Percentiles rank a stretch among this genome's conserved stretches.
Evolutionary conservation across 495 filamentous ascomycete genomes (phyloP).

Genomic region (Lindgomyces ingoldianus): DNA sequence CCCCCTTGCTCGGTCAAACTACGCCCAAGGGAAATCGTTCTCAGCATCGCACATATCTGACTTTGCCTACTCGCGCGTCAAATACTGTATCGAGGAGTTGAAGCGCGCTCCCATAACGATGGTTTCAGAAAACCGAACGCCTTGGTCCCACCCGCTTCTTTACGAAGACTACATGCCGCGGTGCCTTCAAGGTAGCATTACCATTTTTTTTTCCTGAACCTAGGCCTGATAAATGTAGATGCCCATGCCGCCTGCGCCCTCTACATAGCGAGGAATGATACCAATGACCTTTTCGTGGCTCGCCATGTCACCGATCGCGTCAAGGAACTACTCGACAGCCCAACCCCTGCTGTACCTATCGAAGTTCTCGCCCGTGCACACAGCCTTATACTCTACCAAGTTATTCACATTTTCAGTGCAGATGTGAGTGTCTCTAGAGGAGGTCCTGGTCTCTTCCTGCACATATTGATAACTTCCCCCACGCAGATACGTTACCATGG

Average conservation of each 20-base stretch:
- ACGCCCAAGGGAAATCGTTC: not conserved
- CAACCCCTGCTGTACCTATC: conserved; percentile 38
- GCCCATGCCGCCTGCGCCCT: conserved; percentile 53
- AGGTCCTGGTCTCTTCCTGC: not conserved
- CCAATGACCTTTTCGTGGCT: conserved; percentile 50
- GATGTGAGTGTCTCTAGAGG: conserved; percentile 15
- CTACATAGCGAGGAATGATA: conserved; percentile 51
- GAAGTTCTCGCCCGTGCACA: conserved; percentile 44
- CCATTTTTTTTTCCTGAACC: not conserved
- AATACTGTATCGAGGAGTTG: conserved; percentile 51
- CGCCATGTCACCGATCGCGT: conserved; percentile 48
- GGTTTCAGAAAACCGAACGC: conserved; percentile 52
- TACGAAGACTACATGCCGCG: conserved; percentile 53
- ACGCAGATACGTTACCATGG: conserved; percentile 2
- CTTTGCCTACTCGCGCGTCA: conserved; percentile 44
- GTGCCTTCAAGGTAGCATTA: conserved; percentile 54
- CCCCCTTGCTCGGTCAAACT: not conserved
- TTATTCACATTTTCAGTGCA: conserved; percentile 19
- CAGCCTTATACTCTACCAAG: conserved; percentile 37
- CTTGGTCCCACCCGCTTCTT: conserved; percentile 53
- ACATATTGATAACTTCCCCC: not conserved
- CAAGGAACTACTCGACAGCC: conserved; percentile 44
- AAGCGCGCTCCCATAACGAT: conserved; percentile 50
- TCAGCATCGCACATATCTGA: conserved; percentile 7
- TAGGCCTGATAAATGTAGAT: conserved; percentile 41